Base-by-base conservation (phyloP, 306 rosid genomes). In the Sicyos edulis region DNA sequence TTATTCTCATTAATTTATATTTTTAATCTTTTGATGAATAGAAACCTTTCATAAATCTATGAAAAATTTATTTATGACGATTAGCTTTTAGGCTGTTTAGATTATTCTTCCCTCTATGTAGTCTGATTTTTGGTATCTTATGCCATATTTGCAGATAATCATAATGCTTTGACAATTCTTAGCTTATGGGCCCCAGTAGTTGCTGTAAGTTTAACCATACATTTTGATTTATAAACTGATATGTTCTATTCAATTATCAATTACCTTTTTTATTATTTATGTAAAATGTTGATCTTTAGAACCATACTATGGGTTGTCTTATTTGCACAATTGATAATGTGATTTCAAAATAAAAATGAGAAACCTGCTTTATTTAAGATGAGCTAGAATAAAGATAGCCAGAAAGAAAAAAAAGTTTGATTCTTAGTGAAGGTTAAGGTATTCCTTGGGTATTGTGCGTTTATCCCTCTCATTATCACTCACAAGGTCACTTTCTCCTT, bases 171-270 rank as follows among this genome's bases (percentile, higher is more conserved):
- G 81, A 83, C 96, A 45, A 75, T 92, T 75, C 79, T 75, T 62
- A 81, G 88, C 73, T 66, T 92, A 58, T 92, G 98, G 96, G 87
- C 90, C 74, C 98, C 98, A 16, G 96, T 92, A 72, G 16, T 87
- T 71, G 74, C 73, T 60, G 98, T 92, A 90, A 90, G 96, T 83
- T 79, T 57, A 26, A 26, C 50, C 70, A 44, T 73, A 11, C 9
- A 17, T 64, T 11, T 64, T 61, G 66, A 44, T 44, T 19, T 6
- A 17, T 42, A 15, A 24, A 34, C 22, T 13, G 50, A 60, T 59
- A 45, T 44, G 8, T 45, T 74, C 51, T 3, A 64, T 68, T 61
- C 29, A 26, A 74, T 29, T 70, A 15, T 34, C 47, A 34, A 37
- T 58, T 13, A 12, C 14, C 40, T 59, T 56, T 17, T 10, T 56